These are phyloP conservation scores for Rhynchospora tenuis DNA, from an alignment of 176 grass and related monocot species.

Conservation along the genomic window DNA sequence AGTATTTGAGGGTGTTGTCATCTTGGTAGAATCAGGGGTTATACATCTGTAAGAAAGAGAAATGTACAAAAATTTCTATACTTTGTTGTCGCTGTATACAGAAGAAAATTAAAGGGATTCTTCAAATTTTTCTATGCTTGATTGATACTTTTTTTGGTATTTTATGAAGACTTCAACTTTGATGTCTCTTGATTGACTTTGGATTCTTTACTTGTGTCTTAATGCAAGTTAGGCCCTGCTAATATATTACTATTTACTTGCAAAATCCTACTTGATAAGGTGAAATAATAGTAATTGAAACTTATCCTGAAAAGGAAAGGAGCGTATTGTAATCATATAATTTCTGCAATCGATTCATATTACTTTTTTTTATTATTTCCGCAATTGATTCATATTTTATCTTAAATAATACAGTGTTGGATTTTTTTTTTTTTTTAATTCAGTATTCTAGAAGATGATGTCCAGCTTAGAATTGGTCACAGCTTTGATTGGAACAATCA, in stretches of 20 bases:
- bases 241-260: background rate
- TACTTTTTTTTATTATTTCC: no score
- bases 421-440: no score
- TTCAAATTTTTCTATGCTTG: background rate
- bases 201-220: background rate
- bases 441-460: no score
- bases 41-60: constrained; percentile 6
- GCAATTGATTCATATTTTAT: no score
- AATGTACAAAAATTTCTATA: constrained; percentile 13
- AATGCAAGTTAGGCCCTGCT: background rate
- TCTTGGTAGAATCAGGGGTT: constrained; percentile 5
- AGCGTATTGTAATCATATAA: no score
- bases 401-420: no score
- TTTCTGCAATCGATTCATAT: no score
- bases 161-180: background rate
- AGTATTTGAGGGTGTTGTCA: background rate
- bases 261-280: background rate
- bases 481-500: background rate
- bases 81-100: constrained; percentile 14
- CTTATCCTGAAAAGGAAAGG: no score
- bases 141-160: background rate
- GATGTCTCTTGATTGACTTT: background rate
- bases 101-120: background rate
- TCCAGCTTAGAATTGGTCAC: no score
- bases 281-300: background rate